A percentile compares a stretch with the other conserved stretches of the same genome.
Evolutionary conservation across 805 yeast species (phyloP).

Genomic region (Candida ponderosae): DNA sequence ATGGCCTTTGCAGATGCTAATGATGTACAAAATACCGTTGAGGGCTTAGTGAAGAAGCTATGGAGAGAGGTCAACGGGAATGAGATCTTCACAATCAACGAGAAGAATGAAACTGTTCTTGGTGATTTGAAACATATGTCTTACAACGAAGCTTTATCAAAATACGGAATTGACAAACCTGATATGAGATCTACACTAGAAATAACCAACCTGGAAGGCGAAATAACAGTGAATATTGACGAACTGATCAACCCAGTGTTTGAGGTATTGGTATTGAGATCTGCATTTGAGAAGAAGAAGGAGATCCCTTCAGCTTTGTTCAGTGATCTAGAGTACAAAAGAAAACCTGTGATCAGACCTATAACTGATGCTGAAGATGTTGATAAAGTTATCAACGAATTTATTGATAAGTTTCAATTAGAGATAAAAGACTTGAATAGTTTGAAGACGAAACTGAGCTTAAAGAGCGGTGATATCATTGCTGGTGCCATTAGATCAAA

Average conservation of each 20-base stretch:
- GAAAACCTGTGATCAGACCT: slow-evolving; percentile 52
- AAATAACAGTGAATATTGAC: slow-evolving; percentile 27
- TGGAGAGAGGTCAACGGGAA: slow-evolving; percentile 44
- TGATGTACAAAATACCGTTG: slow-evolving; percentile 63
- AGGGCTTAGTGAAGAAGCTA: slow-evolving; percentile 40
- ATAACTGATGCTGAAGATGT: slow-evolving; percentile 36
- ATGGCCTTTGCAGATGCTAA: slow-evolving; percentile 71
- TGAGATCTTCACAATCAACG: slow-evolving; percentile 17
- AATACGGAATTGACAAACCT: slow-evolving; percentile 91
- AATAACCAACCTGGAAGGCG: slow-evolving; percentile 40
- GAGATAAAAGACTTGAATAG: slow-evolving; percentile 33
- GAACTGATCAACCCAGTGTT: slow-evolving; percentile 49
- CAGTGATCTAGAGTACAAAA: slow-evolving; percentile 38
- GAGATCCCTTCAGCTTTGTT: slow-evolving; percentile 29
- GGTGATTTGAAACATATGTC: slow-evolving; percentile 36
- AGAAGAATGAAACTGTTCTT: slow-evolving; percentile 8
- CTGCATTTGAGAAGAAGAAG: slow-evolving; percentile 23
- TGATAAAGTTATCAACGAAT: slow-evolving; percentile 34
- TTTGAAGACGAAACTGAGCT: slow-evolving; percentile 24
- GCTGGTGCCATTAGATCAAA: slow-evolving; percentile 71
- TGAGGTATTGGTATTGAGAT: slow-evolving; percentile 62
- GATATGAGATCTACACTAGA: slow-evolving; percentile 63
- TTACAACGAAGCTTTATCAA: slow-evolving; percentile 61
- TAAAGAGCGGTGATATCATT: slow-evolving; percentile 60
- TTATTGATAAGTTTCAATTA: slow-evolving; percentile 22